Evolutionary conservation across 2,329 filamentous ascomycete genomes (phyloP), one percentile per base, ranked within the genome.

Genomic region (Corniculantispora saksenae): DNA sequence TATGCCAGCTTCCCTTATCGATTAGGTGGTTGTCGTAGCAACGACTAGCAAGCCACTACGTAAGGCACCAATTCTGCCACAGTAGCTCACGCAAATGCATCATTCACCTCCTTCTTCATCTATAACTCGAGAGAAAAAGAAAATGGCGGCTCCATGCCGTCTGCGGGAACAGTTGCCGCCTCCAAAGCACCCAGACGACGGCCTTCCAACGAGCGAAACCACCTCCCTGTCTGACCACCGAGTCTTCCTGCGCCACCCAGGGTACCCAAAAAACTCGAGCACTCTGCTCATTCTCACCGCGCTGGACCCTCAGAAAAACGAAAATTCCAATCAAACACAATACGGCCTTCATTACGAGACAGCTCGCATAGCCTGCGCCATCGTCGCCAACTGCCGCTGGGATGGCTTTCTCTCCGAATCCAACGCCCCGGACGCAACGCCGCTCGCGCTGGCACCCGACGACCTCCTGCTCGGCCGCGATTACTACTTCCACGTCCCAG

Each of bases 371-470:
- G 50, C 50, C 25, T 53, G 17, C 50, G 17, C 50, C 19, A 56
- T n/a, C n/a, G 53, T 56, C 35, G 53, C 35, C 3, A 56, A 56
- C 53, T 56, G 35, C 53, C 53, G 53, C 21, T 56, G 12, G 53
- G 53, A 38, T 25, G 35, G 53, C 53, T 56, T 56, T 56, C 53
- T 56, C 53, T 56, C 53, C 35, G 21, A 56, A 56, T 56, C 53
- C 2, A 40, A 25, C 53, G n/a, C 19, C 53, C 53, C 35, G 17
- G 21, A 56, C 12, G 35, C 53, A 21, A 56, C 32, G 32, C 53
- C 53, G 12, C 21, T 56, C 53, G 53, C 53, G 53, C 53, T 56
- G 21, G 53, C 9, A 23, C 53, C 53, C 53, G n/a, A 56, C 51
- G 35, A 56, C 53, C 53, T 40, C 53, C 35, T 40, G 32, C 53